Base-by-base conservation (phyloP, 441 rosid genomes). In the Aleurites moluccanus region DNA sequence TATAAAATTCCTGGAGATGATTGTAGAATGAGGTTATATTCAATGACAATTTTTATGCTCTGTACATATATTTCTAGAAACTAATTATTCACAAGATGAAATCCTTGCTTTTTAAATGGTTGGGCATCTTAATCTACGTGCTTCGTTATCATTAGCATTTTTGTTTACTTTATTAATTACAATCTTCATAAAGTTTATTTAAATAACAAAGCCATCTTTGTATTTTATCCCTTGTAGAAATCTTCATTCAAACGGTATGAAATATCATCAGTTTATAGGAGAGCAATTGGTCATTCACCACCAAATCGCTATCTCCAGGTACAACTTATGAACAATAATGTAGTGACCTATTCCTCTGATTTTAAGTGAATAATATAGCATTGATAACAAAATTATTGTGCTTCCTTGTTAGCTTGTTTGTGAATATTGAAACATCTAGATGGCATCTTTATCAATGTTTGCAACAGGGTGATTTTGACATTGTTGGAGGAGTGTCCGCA, bases 291-390 rank as follows among this genome's bases (percentile, higher is more conserved):
- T 73, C 99, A 85, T 90, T 90, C 99, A 65, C 93, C 99, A 52
- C 98, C 99, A 73, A 95, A 91, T 84, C 87, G 87, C 42, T 90
- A 88, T 88, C 92, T 93, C 73, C 99, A 95, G 93, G 99, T 90
- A 74, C 23, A 49, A 9, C 23, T 71, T 78, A 33, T 49, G 42
- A 2, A 40, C 61, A 40, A 55, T 71, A 21, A 42, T 42, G 14
- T 73, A 63, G 14, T 44, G 8, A 59, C 20, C 67, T 21, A 33
- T 38, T 67, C 44, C 50, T 72, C 28, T 75, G 64, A 35, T 61
- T 64, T 50, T 33, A 16, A 52, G 20, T 55, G 53, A 38, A 57
- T 8, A 15, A 10, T 23, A 13, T 10, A 28, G 18, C 13, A 57
- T 38, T 70, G 6, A 10, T 64, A 6, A 35, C 63, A 55, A 30